Percentiles rank a stretch among this genome's conserved stretches.
Conservation (phyloP, 148 eudicot species). For the Vaccinium myrtillus region DNA sequence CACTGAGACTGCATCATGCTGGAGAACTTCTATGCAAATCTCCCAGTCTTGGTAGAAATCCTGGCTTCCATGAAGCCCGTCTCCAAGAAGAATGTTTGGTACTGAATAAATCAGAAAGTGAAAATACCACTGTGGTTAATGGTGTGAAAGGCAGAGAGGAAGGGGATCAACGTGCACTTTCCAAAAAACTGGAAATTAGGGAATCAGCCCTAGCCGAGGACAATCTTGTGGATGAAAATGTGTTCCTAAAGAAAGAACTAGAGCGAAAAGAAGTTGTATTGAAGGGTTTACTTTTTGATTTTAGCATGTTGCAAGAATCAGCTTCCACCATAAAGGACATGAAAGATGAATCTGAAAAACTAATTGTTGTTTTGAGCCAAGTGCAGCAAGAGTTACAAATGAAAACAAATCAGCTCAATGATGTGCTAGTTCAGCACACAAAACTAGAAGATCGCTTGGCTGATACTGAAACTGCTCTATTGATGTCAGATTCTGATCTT, state of each 20-base stretch:
- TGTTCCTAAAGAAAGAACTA: conserved; percentile 46
- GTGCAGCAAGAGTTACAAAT: conserved; percentile 41
- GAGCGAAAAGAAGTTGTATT: conserved; percentile 45
- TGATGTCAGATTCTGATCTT: conserved; percentile 41
- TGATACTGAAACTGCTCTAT: conserved; percentile 39
- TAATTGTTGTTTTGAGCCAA: conserved; percentile 40
- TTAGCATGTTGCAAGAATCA: conserved; percentile 65
- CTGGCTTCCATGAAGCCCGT: not conserved
- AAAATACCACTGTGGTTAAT: not conserved
- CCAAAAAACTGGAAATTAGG: conserved; percentile 18
- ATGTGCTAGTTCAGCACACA: conserved; percentile 29
- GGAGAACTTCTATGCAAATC: conserved; percentile 18
- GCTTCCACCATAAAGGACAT: conserved; percentile 47
- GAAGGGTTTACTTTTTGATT: conserved; percentile 61
- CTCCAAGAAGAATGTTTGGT: conserved; percentile 11
- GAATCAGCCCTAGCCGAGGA: conserved; percentile 19
- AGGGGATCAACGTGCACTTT: conserved; percentile 9
- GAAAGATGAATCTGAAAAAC: conserved; percentile 49
- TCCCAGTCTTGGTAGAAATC: not conserved
- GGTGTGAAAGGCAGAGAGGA: conserved; percentile 11
- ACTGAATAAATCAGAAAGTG: not conserved
- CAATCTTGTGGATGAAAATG: conserved; percentile 28
- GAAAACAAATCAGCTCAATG: conserved; percentile 45
- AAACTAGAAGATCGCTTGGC: conserved; percentile 39
- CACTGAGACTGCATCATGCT: conserved; percentile 28